Base-by-base conservation (phyloP, 2,329 filamentous ascomycete genomes). In the Emergomyces africanus region DNA sequence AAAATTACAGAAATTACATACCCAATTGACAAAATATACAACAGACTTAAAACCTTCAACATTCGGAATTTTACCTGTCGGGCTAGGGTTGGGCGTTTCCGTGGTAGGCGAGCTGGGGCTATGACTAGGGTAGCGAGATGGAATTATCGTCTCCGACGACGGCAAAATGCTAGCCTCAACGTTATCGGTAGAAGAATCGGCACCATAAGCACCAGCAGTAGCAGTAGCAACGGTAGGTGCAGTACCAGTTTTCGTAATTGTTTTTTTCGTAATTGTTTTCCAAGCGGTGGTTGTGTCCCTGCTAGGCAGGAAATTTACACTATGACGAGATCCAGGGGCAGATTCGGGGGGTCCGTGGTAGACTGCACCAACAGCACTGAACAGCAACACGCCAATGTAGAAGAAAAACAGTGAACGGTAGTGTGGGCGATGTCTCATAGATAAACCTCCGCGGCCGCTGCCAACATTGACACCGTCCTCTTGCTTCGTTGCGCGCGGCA, bases 21-120 rank as follows among this genome's bases (percentile, higher is more conserved):
- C 73, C 75, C 75, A 77, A 61, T 77, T 76, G 50, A 76, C 74
- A 61, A 71, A 76, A 60, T 76, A 77, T 20, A 69, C 72, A 51
- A 77, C 72, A 1, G 71, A 70, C 64, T 58, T 65, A 20, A 59
- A 65, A 4, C 63, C 64, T 2, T 61, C 30, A 30, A 30, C 30
- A 30, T 30, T 3, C 30, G 30, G 30, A 3, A 30, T 30, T 30
- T 30, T 30, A 6, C 30, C 30, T 30, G 30, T 30, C 30, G 30
- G 30, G 30, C 30, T 30, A 3, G 30, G 49, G 25, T 8, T 30
- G 28, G 39, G 39, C 14, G 39, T 30, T 30, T 3, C 30, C 6
- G 30, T 30, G 30, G 30, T 41, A n/a, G 39, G 30, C 6, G 30
- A 3, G 18, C 14, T 41, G 12, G 33, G 33, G 8, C 1, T 35